Conservation (phyloP, 805 yeast genomes). For the Blastobotrys peoriensis region DNA sequence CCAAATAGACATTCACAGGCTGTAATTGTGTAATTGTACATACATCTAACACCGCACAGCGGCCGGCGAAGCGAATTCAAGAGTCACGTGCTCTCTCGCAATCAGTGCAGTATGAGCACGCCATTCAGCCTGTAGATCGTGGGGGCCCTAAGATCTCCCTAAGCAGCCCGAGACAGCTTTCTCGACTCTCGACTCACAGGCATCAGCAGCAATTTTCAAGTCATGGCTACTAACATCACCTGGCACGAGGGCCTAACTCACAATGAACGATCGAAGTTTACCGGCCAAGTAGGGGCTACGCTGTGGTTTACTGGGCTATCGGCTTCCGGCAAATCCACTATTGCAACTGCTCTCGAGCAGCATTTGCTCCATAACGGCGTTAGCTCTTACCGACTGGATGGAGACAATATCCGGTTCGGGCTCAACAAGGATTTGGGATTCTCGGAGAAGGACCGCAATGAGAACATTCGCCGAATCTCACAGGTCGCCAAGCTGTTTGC, state of each 20-base stretch:
- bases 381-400: conserved; percentile 84
- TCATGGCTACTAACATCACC: conserved; percentile 94
- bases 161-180: too few relatives aligned
- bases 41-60: too few relatives aligned
- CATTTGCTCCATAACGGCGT: conserved; percentile 61
- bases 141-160: too few relatives aligned
- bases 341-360: conserved; percentile 92
- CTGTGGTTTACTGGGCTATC: conserved; percentile 94
- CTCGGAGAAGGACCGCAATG: conserved; percentile 85
- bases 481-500: conserved; percentile 93
- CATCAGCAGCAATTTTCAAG: too few relatives aligned
- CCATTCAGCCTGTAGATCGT: too few relatives aligned
- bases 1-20: too few relatives aligned
- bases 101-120: too few relatives aligned
- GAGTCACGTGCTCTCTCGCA: too few relatives aligned
- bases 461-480: conserved; percentile 89
- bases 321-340: conserved; percentile 89
- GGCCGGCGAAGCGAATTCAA: too few relatives aligned
- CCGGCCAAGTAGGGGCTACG: conserved; percentile 82
- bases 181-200: too few relatives aligned
- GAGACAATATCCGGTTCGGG: conserved; percentile 89
- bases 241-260: conserved; percentile 92
- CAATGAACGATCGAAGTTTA: conserved; percentile 64
- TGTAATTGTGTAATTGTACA: too few relatives aligned
- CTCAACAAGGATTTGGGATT: conserved; percentile 93